Evolutionary conservation across 495 filamentous ascomycete genomes (phyloP).

Genomic region (Clavariopsis aquatica): DNA sequence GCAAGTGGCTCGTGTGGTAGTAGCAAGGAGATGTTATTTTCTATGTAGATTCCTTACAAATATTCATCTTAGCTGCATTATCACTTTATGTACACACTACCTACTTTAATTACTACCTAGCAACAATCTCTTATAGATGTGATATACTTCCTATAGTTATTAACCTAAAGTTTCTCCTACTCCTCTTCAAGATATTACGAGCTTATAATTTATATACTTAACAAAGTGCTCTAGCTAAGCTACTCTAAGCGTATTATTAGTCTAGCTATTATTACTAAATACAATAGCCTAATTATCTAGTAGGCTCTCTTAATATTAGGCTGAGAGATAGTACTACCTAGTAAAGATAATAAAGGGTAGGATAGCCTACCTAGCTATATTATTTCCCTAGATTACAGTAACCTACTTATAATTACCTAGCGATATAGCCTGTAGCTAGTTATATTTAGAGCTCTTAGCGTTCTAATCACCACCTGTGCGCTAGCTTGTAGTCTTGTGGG

Average conservation of each 20-base stretch:
- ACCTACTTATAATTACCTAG: slow-evolving; percentile 18
- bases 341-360: slow-evolving; percentile 20
- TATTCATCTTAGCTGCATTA: too few species aligned
- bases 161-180: not conserved
- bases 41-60: too few species aligned
- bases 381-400: slow-evolving; percentile 20
- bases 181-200: slow-evolving; percentile 2
- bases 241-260: slow-evolving; percentile 17
- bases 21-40: too few species aligned
- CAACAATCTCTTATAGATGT: slow-evolving; percentile 1
- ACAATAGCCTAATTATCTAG: not conserved
- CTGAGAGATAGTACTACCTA: slow-evolving; percentile 5
- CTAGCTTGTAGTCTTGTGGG: too few species aligned
- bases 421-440: too few species aligned
- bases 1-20: too few species aligned
- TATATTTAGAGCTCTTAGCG: too few species aligned
- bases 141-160: slow-evolving; percentile 3
- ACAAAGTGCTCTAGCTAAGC: slow-evolving; percentile 26
- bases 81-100: not conserved
- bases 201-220: slow-evolving; percentile 14
- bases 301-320: slow-evolving; percentile 20
- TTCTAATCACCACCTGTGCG: too few species aligned
- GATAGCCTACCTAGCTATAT: slow-evolving; percentile 8
- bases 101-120: slow-evolving; percentile 1
- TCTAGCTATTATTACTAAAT: slow-evolving; percentile 17